A percentile compares a stretch with the other conserved stretches of the same genome.
Conservation (phyloP, 2,329 filamentous ascomycete species). For the Pyrenochaeta sp. region DNA sequence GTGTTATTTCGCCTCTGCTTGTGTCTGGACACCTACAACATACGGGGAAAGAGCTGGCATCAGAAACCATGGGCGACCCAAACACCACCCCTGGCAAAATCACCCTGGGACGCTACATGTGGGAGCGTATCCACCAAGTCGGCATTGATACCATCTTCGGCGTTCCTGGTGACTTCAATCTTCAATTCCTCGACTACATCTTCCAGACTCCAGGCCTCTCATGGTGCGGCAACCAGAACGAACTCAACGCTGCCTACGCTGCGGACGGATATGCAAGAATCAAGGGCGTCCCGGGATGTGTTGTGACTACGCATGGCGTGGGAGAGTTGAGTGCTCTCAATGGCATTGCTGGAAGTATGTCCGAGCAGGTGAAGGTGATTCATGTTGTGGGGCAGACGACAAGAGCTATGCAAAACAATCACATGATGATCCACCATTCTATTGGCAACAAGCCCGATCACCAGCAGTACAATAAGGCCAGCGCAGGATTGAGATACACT, state of each 20-base stretch:
- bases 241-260: constrained; percentile 66
- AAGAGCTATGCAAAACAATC: constrained; percentile 50
- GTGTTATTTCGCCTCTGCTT: no score
- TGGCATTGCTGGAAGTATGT: constrained; percentile 54
- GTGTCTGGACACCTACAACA: no score
- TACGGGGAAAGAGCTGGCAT: background rate
- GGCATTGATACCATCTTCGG: constrained; percentile 53
- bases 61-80: constrained; percentile 1
- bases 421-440: constrained; percentile 58
- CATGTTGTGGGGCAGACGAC: constrained; percentile 58
- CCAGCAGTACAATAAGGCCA: constrained; percentile 52
- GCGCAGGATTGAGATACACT: constrained; percentile 46
- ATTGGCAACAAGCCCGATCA: constrained; percentile 55
- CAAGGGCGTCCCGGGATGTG: constrained; percentile 58
- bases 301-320: constrained; percentile 69
- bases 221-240: constrained; percentile 65
- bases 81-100: constrained; percentile 39
- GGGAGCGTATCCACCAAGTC: constrained; percentile 52
- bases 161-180: constrained; percentile 58
- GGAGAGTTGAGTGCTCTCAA: constrained; percentile 60
- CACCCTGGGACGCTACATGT: constrained; percentile 54
- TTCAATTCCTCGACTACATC: constrained; percentile 56
- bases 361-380: constrained; percentile 55
- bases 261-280: constrained; percentile 67
- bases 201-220: constrained; percentile 50